These are phyloP conservation scores for Colletotrichum magnum DNA, from an alignment of 2,329 filamentous ascomycete genomes.

Conservation along the genomic window DNA sequence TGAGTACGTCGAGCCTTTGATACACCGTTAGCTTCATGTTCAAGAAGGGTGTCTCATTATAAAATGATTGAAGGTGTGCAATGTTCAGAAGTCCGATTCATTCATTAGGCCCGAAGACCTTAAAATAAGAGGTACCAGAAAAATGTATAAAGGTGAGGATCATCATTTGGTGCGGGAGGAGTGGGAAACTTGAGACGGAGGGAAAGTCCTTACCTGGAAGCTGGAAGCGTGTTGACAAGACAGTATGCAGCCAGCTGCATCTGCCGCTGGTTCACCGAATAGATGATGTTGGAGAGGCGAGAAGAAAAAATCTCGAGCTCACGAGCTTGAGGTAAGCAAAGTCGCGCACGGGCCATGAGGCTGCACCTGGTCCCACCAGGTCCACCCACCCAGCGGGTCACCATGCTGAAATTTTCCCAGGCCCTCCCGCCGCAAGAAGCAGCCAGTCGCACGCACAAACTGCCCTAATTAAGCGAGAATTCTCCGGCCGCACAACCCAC, in stretches of 20 bases:
- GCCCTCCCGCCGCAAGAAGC: not conserved
- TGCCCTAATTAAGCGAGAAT: constrained; percentile 64
- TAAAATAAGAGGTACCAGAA: constrained; percentile 99
- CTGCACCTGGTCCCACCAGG: not conserved
- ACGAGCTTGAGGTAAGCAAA: constrained; percentile 38
- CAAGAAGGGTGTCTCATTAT: not conserved
- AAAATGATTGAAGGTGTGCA: constrained; percentile 1
- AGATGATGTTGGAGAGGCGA: constrained; percentile 17
- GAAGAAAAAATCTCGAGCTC: constrained; percentile 34
- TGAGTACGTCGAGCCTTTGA: not conserved
- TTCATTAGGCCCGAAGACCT: constrained; percentile 79
- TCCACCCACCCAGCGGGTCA: not conserved
- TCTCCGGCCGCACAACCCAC: constrained; percentile 58
- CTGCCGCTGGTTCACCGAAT: constrained; percentile 5
- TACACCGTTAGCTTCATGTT: constrained; percentile 22
- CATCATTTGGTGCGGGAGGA: constrained; percentile 72
- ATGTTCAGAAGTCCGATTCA: constrained; percentile 88
- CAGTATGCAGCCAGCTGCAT: constrained; percentile 1
- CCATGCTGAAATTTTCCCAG: constrained; percentile 28
- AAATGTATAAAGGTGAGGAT: constrained; percentile 74
- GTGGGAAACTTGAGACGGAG: constrained; percentile 23
- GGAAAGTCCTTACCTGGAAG: constrained; percentile 51
- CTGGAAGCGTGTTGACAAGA: not conserved
- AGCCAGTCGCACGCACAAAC: not conserved
- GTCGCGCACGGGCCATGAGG: constrained; percentile 25